Percentiles rank a stretch among this genome's conserved stretches.
phyloP scores from a whole-genome alignment of 202 grass and related monocot species.

The Digitaria exilis region DNA sequence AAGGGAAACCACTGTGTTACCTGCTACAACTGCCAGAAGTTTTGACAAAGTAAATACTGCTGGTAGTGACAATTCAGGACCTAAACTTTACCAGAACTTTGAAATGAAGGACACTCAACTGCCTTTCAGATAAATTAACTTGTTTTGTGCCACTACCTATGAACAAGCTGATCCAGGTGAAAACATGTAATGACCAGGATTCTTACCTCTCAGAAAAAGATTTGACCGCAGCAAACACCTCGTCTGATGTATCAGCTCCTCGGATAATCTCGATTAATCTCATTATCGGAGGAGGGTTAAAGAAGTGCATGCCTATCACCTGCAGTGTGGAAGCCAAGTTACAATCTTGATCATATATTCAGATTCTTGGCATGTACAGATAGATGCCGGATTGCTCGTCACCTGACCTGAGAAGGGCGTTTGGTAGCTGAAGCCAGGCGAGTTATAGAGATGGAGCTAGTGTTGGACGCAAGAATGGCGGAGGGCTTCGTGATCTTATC shows the following conservation, averaged over 20 bases:
- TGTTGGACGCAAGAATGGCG: slow-evolving; percentile 87
- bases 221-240: slow-evolving; percentile 71
- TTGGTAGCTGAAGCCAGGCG: slow-evolving; percentile 78
- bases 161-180: slow-evolving; percentile 1
- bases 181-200: not conserved
- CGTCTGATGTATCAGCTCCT: slow-evolving; percentile 85
- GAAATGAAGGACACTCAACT: not conserved
- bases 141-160: slow-evolving; percentile 7
- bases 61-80: not conserved
- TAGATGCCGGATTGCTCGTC: slow-evolving; percentile 7
- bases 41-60: not conserved
- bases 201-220: slow-evolving; percentile 71
- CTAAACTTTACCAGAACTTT: not conserved
- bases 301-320: slow-evolving; percentile 97
- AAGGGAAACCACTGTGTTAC: not conserved
- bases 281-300: slow-evolving; percentile 97
- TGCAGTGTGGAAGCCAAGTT: slow-evolving; percentile 29
- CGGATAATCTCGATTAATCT: slow-evolving; percentile 92
- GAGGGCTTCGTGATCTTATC: slow-evolving; percentile 74
- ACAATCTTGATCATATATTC: not conserved
- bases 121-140: not conserved
- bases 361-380: not conserved
- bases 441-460: slow-evolving; percentile 93
- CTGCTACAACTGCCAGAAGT: not conserved
- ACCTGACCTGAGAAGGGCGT: slow-evolving; percentile 91